Conservation (phyloP, 73 alveolate genomes). For the Paramecium tetraurelia region DNA sequence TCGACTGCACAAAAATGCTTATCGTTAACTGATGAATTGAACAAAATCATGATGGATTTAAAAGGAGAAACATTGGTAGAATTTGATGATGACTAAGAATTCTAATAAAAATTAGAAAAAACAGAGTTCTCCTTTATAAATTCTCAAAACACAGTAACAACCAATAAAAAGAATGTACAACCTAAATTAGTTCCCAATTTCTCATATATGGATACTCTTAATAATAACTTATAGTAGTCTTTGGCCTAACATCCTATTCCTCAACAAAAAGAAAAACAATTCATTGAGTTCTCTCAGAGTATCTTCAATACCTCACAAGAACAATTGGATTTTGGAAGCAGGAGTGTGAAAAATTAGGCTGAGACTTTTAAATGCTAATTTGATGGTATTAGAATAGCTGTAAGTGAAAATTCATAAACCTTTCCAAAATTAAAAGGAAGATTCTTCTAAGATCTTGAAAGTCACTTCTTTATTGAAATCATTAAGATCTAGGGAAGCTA, state of each 20-base stretch:
- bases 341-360: not conserved
- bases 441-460: not conserved
- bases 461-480: not conserved
- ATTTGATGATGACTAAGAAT: not conserved
- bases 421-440: not conserved
- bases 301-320: not conserved
- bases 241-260: not conserved
- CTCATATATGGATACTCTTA: not conserved
- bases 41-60: not conserved
- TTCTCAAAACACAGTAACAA: not conserved
- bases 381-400: not conserved
- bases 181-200: not conserved
- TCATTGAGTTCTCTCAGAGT: not conserved
- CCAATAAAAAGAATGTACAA: not conserved
- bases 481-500: not conserved
- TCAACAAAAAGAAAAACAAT: not conserved
- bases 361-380: not conserved
- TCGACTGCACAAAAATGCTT: not conserved
- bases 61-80: not conserved
- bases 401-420: not conserved
- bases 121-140: not conserved
- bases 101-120: not conserved
- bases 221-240: not conserved
- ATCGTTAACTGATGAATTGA: not conserved
- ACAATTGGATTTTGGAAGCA: not conserved